Evolutionary conservation across 23 red algal genomes (phyloP), one percentile per base, ranked within the genome.

Genomic region (Gracilaria gracilis): DNA sequence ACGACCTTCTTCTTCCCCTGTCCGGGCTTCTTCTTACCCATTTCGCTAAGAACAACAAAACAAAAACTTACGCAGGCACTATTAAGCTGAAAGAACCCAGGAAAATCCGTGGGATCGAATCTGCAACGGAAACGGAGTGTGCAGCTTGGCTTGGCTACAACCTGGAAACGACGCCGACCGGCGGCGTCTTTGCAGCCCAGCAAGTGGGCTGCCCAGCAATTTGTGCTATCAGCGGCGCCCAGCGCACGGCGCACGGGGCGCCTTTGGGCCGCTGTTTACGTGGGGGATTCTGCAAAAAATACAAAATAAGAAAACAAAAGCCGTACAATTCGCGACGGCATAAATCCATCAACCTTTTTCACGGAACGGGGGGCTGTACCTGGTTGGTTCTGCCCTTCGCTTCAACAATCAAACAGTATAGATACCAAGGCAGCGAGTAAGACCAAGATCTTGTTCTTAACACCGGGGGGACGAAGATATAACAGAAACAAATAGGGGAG

Each of bases 11-110:
- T 81, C 57, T 82, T 91, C 14, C 65, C 35, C 37, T 61, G 47
- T 57, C 74, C 74, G 67, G 50, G 50, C 29, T 88, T 58, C 48
- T 76, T 88, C 49, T 78, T 75, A 31, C 84, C 84, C 84, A 88
- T 88, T 58, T 88, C 37, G 1, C 25, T 15, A 3, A 23, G 39
- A 25, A 50, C 0, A 34, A 37, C 31, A 3, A 37, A 69, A 7
- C 8, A 14, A 9, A 69, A 37, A 24, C 64, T 34, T 69, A 36
- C 16, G 36, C 32, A 69, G 61, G 28, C 3, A 31, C 2, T 62
- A 8, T 0, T 16, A 31, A 31, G 6, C 59, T 62, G 64, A 32
- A 65, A 69, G 16, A 69, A 32, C 64, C 11, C 31, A 17, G 31
- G 64, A 69, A 37, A 17, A 37, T 36, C 64, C 64, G 64, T 36